Conservation (phyloP, 352 stramenopile genomes). For the Phytophthora crassamura region DNA sequence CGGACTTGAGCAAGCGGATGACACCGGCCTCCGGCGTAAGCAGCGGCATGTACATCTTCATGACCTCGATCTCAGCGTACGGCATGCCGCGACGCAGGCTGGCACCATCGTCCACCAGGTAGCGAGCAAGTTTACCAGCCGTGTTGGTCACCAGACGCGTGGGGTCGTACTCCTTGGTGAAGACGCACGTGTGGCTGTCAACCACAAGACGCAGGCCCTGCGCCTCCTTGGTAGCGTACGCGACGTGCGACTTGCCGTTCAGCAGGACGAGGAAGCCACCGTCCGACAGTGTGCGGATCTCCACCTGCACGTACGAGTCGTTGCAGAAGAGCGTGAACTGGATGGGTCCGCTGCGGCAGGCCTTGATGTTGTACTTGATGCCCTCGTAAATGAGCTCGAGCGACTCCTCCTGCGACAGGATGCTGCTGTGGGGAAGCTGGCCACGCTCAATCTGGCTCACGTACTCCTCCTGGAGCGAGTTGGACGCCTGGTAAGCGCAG, state of each 20-base stretch:
- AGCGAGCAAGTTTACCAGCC: constrained; percentile 99
- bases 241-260: constrained; percentile 97
- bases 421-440: constrained; percentile 91
- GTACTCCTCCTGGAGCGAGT: constrained; percentile 77
- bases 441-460: constrained; percentile 87
- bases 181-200: constrained; percentile 96
- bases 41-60: constrained; percentile 99
- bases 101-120: constrained; percentile 97
- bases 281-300: constrained; percentile 97
- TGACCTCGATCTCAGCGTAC: constrained; percentile 95
- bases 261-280: constrained; percentile 98
- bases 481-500: constrained; percentile 82
- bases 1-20: constrained; percentile 95
- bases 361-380: constrained; percentile 98
- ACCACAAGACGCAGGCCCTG: constrained; percentile 93
- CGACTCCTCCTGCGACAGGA: constrained; percentile 86
- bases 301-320: constrained; percentile 91
- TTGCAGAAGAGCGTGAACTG: constrained; percentile 94
- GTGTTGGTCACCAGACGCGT: constrained; percentile 97
- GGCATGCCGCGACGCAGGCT: constrained; percentile 87
- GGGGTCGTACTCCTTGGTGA: constrained; percentile 99
- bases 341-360: constrained; percentile 90
- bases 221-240: constrained; percentile 94
- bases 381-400: constrained; percentile 99
- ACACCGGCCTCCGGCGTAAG: constrained; percentile 96